These are phyloP conservation scores for Rhizopus delemar DNA, from an alignment of 371 early-diverging fungal species.

Conservation along the genomic window DNA sequence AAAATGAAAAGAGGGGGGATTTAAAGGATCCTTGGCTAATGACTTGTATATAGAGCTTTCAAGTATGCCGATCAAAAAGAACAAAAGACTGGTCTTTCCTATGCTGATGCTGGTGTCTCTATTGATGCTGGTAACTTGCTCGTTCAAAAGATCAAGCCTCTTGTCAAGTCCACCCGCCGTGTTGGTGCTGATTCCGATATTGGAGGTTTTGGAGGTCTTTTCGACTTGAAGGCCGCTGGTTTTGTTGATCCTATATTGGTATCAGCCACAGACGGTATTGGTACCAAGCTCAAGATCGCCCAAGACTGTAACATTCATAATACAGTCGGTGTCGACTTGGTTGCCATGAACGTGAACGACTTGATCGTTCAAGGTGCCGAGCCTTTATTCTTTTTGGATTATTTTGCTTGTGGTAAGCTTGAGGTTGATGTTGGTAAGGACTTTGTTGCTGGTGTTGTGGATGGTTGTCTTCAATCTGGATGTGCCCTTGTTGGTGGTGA, in stretches of 20 bases:
- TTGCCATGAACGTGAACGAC: constrained; percentile 99
- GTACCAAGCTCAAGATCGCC: constrained; percentile 97
- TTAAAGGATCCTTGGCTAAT: no score
- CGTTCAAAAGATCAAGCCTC: constrained; percentile 92
- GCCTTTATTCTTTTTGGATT: constrained; percentile 96
- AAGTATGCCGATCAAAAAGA: constrained; percentile 51
- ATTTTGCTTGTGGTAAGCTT: constrained; percentile 93
- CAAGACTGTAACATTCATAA: constrained; percentile 82
- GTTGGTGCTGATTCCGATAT: constrained; percentile 93
- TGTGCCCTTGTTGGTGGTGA: constrained; percentile 97
- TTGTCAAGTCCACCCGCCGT: constrained; percentile 89
- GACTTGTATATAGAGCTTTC: constrained; percentile 53
- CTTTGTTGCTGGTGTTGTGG: constrained; percentile 92
- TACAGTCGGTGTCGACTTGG: constrained; percentile 94
- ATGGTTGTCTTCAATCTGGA: constrained; percentile 90
- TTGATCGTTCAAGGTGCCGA: constrained; percentile 98
- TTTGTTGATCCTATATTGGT: constrained; percentile 91
- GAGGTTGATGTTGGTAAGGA: constrained; percentile 88
- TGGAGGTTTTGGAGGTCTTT: constrained; percentile 97
- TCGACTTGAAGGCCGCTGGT: constrained; percentile 92
- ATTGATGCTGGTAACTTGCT: constrained; percentile 95
- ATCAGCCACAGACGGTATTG: constrained; percentile 97
- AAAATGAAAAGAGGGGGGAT: no score
- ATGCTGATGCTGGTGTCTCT: constrained; percentile 94
- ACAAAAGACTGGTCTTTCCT: constrained; percentile 63